These are phyloP conservation scores for Geotrichum cucujoidarum DNA, from an alignment of 1,139 yeast species.

Conservation along the genomic window DNA sequence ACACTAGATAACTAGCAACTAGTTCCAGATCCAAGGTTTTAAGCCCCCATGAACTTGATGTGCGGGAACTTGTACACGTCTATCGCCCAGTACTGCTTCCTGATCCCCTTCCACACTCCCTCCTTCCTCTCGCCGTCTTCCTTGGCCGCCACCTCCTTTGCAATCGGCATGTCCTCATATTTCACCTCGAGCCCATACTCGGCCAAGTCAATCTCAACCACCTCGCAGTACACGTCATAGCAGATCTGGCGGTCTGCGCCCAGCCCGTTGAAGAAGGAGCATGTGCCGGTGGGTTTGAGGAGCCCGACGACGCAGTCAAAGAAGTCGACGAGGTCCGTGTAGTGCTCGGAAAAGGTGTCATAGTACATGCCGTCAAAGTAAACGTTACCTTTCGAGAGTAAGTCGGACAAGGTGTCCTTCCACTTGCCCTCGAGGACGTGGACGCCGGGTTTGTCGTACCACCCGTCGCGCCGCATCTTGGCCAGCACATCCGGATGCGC, in stretches of 20 bases:
- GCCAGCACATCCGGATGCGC: conserved; percentile 89
- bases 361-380: conserved; percentile 88
- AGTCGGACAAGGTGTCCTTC: conserved; percentile 72
- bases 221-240: conserved; percentile 81
- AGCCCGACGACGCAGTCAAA: conserved; percentile 80
- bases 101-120: conserved; percentile 67
- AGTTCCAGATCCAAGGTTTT: too few relatives aligned
- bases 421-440: conserved; percentile 79
- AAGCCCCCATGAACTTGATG: conserved; percentile 18
- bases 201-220: conserved; percentile 72
- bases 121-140: conserved; percentile 2
- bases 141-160: conserved; percentile 1
- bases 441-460: conserved; percentile 74
- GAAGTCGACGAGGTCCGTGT: conserved; percentile 77
- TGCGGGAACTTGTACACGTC: conserved; percentile 22
- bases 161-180: conserved; percentile 40
- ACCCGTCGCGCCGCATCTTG: conserved; percentile 68
- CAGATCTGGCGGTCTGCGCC: conserved; percentile 93
- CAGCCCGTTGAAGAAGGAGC: conserved; percentile 87
- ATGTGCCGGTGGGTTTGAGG: conserved; percentile 63
- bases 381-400: conserved; percentile 54
- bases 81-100: conserved; percentile 62
- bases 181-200: conserved; percentile 69
- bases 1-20: too few relatives aligned
- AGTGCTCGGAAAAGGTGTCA: conserved; percentile 90